Evolutionary conservation across 805 yeast species (phyloP), one percentile per base, ranked within the genome.

Genomic region (Starmerella stigmatis): DNA sequence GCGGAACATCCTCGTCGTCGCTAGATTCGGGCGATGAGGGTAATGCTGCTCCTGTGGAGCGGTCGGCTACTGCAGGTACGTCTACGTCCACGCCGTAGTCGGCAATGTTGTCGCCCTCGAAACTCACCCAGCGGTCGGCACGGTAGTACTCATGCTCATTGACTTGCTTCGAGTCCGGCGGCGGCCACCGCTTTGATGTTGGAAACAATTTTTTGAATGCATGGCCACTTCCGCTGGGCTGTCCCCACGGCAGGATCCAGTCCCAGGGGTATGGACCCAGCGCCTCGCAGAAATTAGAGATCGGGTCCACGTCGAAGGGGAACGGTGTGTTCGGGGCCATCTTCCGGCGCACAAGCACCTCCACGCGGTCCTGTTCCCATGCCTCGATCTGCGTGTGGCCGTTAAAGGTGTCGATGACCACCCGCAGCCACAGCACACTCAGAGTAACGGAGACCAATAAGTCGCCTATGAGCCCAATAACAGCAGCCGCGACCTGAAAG

Each of bases 301-400:
- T 68, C 2, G 77, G 57, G 5, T 85, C 84, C 4, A 76, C 60
- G 57, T 88, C 94, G 60, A 86, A 89, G 0, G 97, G 97, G 60
- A 92, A 89, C 1, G 82, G 73, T 15, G 44, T 55, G 3, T 50
- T 32, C 2, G 51, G 51, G 8, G 45, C 46, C 25, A 62, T 42
- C 23, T 49, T 51, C 7, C 64, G 55, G 15, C 74, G 69, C 47
- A 77, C 73, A 51, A 81, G 81, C 3, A 77, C 66, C 43, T 77
- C 86, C 2, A 85, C 68, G 53, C 97, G 71, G 53, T 92, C 97
- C 62, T 69, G 62, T 57, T 89, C 97, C 98, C 98, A 89, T 2
- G 73, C 68, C 64, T 89, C 98, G 43, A 89, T 88, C 59, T 85
- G 94, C 1, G 96, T 79, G 73, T 75, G 79, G 21, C 96, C 95